Conservation (phyloP, 2,329 filamentous ascomycete genomes). For the Chaetomium globosum region DNA sequence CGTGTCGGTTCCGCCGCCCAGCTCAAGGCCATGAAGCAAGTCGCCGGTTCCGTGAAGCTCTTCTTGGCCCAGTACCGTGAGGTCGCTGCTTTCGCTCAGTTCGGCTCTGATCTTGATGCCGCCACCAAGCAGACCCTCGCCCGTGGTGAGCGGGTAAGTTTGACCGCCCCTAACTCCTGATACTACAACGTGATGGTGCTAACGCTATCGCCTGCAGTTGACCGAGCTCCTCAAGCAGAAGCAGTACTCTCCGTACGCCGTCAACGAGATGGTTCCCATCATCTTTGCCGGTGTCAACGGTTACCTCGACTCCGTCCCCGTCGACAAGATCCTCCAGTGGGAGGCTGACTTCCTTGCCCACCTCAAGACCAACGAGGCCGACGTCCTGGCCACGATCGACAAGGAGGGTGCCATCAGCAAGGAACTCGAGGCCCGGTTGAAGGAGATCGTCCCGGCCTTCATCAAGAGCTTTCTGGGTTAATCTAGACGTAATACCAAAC, state of each 20-base stretch:
- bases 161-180: neutral
- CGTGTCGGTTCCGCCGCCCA: conserved; percentile 99
- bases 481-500: conserved; percentile 42
- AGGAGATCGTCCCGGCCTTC: conserved; percentile 76
- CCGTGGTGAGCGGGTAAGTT: conserved; percentile 94
- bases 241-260: conserved; percentile 98
- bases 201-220: conserved; percentile 53
- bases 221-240: conserved; percentile 99
- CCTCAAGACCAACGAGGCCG: conserved; percentile 86
- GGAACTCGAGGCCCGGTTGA: conserved; percentile 82
- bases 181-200: conserved; percentile 20
- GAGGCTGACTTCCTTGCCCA: conserved; percentile 92
- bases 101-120: conserved; percentile 99
- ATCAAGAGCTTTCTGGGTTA: conserved; percentile 86
- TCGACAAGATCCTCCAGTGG: conserved; percentile 89
- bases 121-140: conserved; percentile 97
- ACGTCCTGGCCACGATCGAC: conserved; percentile 82
- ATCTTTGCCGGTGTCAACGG: conserved; percentile 99
- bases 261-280: conserved; percentile 99
- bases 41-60: conserved; percentile 98
- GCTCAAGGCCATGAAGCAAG: conserved; percentile 99
- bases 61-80: conserved; percentile 99
- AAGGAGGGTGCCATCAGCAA: conserved; percentile 97
- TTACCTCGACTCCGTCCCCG: conserved; percentile 84
- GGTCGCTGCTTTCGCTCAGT: conserved; percentile 98